Evolutionary conservation across 306 rosid genomes (phyloP).

Genomic region (Trichosanthes cucumerina): DNA sequence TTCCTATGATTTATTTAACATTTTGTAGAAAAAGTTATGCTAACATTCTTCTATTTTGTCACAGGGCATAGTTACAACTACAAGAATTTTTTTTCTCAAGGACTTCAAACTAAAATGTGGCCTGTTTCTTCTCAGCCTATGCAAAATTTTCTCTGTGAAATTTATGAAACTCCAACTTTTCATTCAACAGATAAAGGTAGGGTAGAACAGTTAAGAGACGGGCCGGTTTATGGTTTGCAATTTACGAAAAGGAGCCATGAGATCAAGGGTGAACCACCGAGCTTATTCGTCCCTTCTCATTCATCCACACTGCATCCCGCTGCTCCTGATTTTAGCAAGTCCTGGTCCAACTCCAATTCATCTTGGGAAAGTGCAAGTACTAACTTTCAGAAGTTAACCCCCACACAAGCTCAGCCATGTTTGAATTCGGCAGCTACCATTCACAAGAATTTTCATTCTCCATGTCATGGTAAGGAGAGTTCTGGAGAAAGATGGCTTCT

Average conservation of each 20-base stretch:
- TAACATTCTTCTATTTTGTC: conserved; percentile 14
- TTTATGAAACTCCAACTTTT: conserved; percentile 32
- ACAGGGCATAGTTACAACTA: conserved; percentile 47
- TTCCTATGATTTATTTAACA: neutral
- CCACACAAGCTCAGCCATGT: conserved; percentile 41
- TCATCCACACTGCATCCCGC: conserved; percentile 26
- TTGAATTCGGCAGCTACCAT: conserved; percentile 33
- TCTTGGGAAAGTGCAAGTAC: conserved; percentile 61
- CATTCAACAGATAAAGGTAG: conserved; percentile 31
- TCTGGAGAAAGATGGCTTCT: conserved; percentile 33
- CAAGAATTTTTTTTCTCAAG: conserved; percentile 32
- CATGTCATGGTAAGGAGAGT: conserved; percentile 46
- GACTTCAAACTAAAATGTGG: conserved; percentile 39
- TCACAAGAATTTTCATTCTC: conserved; percentile 35
- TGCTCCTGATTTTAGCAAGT: conserved; percentile 39
- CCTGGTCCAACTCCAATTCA: conserved; percentile 60
- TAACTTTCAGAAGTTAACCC: conserved; percentile 46
- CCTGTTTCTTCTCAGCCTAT: conserved; percentile 37
- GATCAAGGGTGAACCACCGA: conserved; percentile 29
- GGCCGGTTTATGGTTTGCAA: conserved; percentile 40
- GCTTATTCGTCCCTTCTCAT: conserved; percentile 32
- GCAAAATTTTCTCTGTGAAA: conserved; percentile 31
- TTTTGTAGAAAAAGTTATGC: neutral
- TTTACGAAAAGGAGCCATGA: conserved; percentile 35
- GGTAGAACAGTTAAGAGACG: conserved; percentile 43